phyloP scores from a whole-genome alignment of 202 grass and related monocot genomes.

The Panicum hallii region DNA sequence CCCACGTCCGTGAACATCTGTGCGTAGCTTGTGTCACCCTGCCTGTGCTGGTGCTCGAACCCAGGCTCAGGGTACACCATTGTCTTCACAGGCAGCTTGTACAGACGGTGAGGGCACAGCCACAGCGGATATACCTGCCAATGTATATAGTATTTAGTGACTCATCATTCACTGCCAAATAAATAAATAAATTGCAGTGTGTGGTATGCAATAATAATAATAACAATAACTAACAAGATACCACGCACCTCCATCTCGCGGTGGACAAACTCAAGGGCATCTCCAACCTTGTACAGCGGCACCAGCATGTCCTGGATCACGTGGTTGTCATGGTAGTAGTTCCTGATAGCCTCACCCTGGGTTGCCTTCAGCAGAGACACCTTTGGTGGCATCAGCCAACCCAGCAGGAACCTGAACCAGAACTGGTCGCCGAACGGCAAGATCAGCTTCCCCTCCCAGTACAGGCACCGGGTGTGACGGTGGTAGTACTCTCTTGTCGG shows the following conservation, averaged over 20 bases:
- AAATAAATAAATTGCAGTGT: background rate
- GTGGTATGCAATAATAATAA: background rate
- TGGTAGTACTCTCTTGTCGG: conserved; percentile 95
- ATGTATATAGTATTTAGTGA: background rate
- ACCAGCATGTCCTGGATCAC: conserved; percentile 94
- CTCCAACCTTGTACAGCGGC: conserved; percentile 88
- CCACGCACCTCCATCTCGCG: conserved; percentile 86
- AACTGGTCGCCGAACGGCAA: conserved; percentile 89
- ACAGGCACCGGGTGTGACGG: conserved; percentile 86
- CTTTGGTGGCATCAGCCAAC: conserved; percentile 97
- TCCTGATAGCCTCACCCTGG: conserved; percentile 88
- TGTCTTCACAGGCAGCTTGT: conserved; percentile 85
- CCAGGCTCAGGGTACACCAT: conserved; percentile 86
- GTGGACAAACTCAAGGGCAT: conserved; percentile 83
- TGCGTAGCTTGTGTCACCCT: conserved; percentile 78
- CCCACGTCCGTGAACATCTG: conserved; percentile 94
- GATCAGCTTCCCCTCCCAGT: conserved; percentile 98
- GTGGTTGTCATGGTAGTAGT: conserved; percentile 97
- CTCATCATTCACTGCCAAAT: background rate
- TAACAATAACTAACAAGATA: background rate
- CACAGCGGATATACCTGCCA: conserved; percentile 80
- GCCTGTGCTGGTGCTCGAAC: conserved; percentile 78
- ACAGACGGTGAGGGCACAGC: conserved; percentile 88
- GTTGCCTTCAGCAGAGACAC: conserved; percentile 96
- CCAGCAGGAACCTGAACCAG: conserved; percentile 87